Conservation (phyloP, 352 stramenopile species). For the Pythium insidiosum region DNA sequence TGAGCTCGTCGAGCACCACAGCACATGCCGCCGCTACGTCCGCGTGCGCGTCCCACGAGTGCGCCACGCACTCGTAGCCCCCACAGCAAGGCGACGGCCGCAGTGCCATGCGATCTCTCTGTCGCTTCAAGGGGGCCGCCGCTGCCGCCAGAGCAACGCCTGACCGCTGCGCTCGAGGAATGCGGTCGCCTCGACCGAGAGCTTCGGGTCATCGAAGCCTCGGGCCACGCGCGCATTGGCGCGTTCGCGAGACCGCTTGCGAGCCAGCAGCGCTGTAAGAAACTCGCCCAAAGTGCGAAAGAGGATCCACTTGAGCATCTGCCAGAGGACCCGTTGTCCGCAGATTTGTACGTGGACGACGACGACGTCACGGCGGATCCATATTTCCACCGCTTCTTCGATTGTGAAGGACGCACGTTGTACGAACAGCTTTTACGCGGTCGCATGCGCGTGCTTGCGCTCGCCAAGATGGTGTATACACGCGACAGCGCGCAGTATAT, state of each 20-base stretch:
- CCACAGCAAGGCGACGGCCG: too few species aligned
- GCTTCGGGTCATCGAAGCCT: conserved; percentile 58
- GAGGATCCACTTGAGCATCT: conserved; percentile 14
- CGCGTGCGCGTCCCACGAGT: too few species aligned
- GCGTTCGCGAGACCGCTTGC: conserved; percentile 49
- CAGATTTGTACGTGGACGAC: conserved; percentile 22
- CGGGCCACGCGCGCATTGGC: conserved; percentile 38
- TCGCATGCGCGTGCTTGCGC: conserved; percentile 42
- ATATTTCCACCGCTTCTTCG: conserved; percentile 56
- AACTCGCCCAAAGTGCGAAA: conserved; percentile 1
- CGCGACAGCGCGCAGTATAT: conserved; percentile 26
- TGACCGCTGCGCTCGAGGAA: conserved; percentile 13
- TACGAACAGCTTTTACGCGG: conserved; percentile 51
- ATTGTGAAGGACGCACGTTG: conserved; percentile 37
- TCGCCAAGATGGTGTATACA: conserved; percentile 42
- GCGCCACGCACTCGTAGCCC: too few species aligned
- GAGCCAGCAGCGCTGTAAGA: conserved; percentile 8
- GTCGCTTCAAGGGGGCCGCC: too few species aligned
- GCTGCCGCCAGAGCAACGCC: conserved; percentile 17
- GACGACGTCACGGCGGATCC: conserved; percentile 28
- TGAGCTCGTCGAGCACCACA: too few species aligned
- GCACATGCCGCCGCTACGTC: too few species aligned
- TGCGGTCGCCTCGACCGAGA: conserved; percentile 31
- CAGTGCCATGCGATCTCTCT: too few species aligned
- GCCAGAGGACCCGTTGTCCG: conserved; percentile 2